Percentiles rank a stretch among this genome's conserved stretches.
Evolutionary conservation across 352 stramenopile species (phyloP).

Genomic region (Thraustochytrium aureum): DNA sequence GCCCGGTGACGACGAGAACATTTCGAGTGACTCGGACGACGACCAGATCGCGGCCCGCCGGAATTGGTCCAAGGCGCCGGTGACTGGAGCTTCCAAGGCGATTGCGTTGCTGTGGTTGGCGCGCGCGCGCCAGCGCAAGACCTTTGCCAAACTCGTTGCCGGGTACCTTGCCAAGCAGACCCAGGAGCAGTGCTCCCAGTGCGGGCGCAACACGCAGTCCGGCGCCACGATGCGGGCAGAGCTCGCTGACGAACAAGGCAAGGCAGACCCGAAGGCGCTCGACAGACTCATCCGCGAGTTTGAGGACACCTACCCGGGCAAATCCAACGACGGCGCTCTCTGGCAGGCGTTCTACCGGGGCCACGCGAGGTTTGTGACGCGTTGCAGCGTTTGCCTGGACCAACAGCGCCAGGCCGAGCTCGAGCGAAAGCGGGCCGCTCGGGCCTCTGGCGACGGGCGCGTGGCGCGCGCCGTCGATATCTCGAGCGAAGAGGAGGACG

Average conservation of each 20-base stretch:
- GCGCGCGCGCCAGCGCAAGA: constrained; percentile 82
- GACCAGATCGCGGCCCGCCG: constrained; percentile 74
- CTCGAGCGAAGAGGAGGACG: constrained; percentile 85
- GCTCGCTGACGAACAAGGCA: constrained; percentile 45
- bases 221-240: constrained; percentile 35
- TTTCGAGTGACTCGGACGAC: constrained; percentile 87
- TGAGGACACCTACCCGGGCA: constrained; percentile 59
- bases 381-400: constrained; percentile 87
- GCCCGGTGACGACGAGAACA: constrained; percentile 77
- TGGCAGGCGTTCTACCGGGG: constrained; percentile 85
- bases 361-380: constrained; percentile 85
- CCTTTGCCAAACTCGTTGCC: constrained; percentile 82
- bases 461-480: constrained; percentile 82
- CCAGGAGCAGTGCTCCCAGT: constrained; percentile 40
- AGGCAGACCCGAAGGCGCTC: constrained; percentile 55
- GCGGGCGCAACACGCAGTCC: constrained; percentile 34
- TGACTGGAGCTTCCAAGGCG: constrained; percentile 74
- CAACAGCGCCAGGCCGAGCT: constrained; percentile 58
- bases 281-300: constrained; percentile 66
- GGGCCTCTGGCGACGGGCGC: constrained; percentile 60
- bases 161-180: constrained; percentile 69
- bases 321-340: constrained; percentile 35
- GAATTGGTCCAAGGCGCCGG: constrained; percentile 75
- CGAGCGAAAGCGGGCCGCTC: constrained; percentile 62
- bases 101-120: constrained; percentile 89